Evolutionary conservation across 2,329 filamentous ascomycete species (phyloP).

Genomic region (Aureobasidium sp.): DNA sequence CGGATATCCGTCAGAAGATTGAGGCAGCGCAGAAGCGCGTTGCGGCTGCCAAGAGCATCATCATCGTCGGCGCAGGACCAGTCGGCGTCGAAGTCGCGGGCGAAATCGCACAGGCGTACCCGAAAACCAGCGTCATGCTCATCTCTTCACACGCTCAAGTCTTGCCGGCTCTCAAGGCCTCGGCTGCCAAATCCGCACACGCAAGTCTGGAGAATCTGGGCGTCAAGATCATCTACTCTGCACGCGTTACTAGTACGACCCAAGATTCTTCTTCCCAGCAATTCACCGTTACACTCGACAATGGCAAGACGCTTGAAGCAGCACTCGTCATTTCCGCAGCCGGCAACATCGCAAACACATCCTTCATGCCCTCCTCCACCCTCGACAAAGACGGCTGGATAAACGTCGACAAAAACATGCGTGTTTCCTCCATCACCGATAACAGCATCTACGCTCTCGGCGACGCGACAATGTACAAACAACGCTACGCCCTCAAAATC

Average conservation of each 20-base stretch:
- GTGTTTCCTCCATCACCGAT: slow-evolving; percentile 1
- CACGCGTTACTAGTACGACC: background rate
- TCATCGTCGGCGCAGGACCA: slow-evolving; percentile 5
- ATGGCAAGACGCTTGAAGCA: slow-evolving; percentile 37
- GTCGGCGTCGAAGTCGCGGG: slow-evolving; percentile 10
- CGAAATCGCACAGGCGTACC: slow-evolving; percentile 9
- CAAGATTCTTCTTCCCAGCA: background rate
- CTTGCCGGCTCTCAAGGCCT: slow-evolving; percentile 4
- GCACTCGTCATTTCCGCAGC: slow-evolving; percentile 45
- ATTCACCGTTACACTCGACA: slow-evolving; percentile 29
- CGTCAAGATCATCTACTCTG: slow-evolving; percentile 4
- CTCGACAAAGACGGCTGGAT: slow-evolving; percentile 12
- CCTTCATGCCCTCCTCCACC: slow-evolving; percentile 36
- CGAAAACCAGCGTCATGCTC: background rate
- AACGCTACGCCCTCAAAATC: slow-evolving; percentile 13
- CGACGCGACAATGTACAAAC: slow-evolving; percentile 12
- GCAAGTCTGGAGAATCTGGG: slow-evolving; percentile 3
- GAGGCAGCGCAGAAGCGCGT: slow-evolving; percentile 8
- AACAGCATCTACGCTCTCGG: slow-evolving; percentile 1
- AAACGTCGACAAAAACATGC: slow-evolving; percentile 14
- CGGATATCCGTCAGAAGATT: background rate
- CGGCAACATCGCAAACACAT: slow-evolving; percentile 42
- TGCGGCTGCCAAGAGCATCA: background rate
- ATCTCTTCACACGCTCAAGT: slow-evolving; percentile 10
- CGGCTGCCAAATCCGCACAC: background rate